These are phyloP conservation scores for Senecio squalidus DNA, from an alignment of 140 eudicot species.

Conservation along the genomic window DNA sequence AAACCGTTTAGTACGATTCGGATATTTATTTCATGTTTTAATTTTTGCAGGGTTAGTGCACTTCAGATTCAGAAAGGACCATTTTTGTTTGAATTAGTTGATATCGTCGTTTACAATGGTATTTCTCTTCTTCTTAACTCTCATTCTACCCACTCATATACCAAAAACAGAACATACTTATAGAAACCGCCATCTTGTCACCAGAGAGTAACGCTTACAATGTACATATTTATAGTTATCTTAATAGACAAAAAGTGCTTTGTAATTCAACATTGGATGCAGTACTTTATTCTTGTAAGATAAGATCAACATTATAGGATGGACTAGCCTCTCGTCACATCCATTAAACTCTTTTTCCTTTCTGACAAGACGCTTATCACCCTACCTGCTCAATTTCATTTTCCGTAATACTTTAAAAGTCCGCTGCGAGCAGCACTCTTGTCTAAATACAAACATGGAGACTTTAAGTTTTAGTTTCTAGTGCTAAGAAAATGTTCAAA, in stretches of 20 bases:
- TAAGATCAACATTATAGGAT: neutral
- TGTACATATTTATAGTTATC: neutral
- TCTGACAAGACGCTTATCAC: neutral
- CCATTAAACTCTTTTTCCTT: neutral
- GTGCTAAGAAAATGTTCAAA: neutral
- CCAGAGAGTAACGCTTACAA: neutral
- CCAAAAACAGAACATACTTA: neutral
- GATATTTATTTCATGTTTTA: neutral
- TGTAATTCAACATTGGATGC: neutral
- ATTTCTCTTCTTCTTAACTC: conserved; percentile 1
- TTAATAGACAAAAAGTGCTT: neutral
- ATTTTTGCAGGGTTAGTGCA: conserved; percentile 13
- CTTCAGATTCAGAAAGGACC: conserved; percentile 7
- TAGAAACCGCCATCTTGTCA: neutral
- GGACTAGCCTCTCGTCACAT: neutral
- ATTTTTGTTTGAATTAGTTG: conserved; percentile 8
- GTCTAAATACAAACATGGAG: conserved; percentile 2
- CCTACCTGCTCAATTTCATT: no score
- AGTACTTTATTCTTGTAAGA: neutral
- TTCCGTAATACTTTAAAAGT: no score
- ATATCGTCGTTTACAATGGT: conserved; percentile 19
- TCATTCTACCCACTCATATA: neutral
- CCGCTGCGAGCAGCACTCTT: no score
- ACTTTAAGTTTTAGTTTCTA: neutral
- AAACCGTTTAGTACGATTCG: neutral